Evolutionary conservation across 352 stramenopile genomes (phyloP), one percentile per base, ranked within the genome.

Genomic region (Plasmopara halstedii): DNA sequence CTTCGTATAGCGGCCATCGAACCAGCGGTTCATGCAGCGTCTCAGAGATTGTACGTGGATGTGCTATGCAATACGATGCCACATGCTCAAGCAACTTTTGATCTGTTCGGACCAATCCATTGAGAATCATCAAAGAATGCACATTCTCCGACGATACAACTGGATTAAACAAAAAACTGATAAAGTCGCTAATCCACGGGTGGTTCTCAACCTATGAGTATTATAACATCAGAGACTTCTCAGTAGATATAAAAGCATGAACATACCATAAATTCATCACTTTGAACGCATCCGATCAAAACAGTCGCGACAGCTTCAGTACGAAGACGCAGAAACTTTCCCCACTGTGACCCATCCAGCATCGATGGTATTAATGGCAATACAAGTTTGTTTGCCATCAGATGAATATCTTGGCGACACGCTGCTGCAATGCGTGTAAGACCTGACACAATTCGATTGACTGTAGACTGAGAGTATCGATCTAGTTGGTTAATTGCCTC

Each of bases 381-480:
- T 6, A 74, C 67, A 1, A 84, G 45, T 9, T 79, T 69, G 46
- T 81, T 69, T 11, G 72, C 69, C 10, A 69, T 46, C 6, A 60
- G 57, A 3, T 64, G 50, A 27, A 84, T 60, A 13, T 68, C 63
- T 18, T 55, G 21, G 2, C 53, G 52, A 51, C 69, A 79, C 0
- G 67, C 67, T 21, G 55, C 60, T 34, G 69, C 69, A 25, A 81
- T 44, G 21, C 72, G 66, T 26, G 65, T 78, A 26, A 84, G 67
- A 15, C 67, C 70, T 5, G 58, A 62, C 2, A 87, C 51, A 22
- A 89, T 83, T 9, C 71, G 61, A 17, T 67, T 78, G 2, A 63
- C 58, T 15, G 74, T 64, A 3, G 84, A 77, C 65, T 90, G 86
- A 33, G 78, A 81, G 62, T 90, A 90, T 13, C 75, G 68, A 37